Percentiles rank a stretch among this genome's conserved stretches.
These are phyloP conservation scores for Talaromyces sp. DNA, from an alignment of 2,329 filamentous ascomycete species.

Conservation along the genomic window DNA sequence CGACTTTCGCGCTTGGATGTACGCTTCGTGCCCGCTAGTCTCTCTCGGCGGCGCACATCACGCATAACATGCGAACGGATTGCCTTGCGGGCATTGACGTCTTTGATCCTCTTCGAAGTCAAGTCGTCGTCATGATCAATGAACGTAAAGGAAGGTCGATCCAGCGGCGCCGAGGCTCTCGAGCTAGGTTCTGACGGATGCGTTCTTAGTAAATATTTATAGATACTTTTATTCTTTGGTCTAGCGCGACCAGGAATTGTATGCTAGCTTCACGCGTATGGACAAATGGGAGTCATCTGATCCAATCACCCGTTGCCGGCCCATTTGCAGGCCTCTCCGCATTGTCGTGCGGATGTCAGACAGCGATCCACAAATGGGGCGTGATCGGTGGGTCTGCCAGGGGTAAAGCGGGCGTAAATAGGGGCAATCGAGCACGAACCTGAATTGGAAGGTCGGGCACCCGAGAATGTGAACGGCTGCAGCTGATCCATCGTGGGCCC, in stretches of 20 bases:
- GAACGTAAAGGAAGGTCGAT: constrained; percentile 43
- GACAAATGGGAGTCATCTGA: constrained; percentile 9
- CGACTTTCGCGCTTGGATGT: constrained; percentile 33
- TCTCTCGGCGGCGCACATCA: constrained; percentile 45
- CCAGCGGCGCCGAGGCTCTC: constrained; percentile 22
- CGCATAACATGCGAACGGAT: constrained; percentile 50
- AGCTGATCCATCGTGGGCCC: constrained; percentile 29
- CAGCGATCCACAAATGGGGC: constrained; percentile 1
- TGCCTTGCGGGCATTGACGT: constrained; percentile 42
- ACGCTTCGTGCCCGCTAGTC: constrained; percentile 42
- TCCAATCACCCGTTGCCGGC: neutral
- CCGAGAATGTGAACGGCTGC: constrained; percentile 19
- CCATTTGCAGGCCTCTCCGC: neutral
- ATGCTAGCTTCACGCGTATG: neutral
- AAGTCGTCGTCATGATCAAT: constrained; percentile 46
- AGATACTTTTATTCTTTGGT: neutral
- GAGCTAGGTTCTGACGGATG: constrained; percentile 20
- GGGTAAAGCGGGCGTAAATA: neutral
- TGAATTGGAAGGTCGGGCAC: constrained; percentile 25
- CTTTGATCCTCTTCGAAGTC: constrained; percentile 41
- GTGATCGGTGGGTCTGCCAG: constrained; percentile 3
- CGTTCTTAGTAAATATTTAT: neutral
- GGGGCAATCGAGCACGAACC: constrained; percentile 25
- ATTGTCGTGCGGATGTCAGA: neutral
- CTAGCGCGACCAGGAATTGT: neutral